These are phyloP conservation scores for Lupinus albus DNA, from an alignment of 306 rosid species.

Conservation along the genomic window DNA sequence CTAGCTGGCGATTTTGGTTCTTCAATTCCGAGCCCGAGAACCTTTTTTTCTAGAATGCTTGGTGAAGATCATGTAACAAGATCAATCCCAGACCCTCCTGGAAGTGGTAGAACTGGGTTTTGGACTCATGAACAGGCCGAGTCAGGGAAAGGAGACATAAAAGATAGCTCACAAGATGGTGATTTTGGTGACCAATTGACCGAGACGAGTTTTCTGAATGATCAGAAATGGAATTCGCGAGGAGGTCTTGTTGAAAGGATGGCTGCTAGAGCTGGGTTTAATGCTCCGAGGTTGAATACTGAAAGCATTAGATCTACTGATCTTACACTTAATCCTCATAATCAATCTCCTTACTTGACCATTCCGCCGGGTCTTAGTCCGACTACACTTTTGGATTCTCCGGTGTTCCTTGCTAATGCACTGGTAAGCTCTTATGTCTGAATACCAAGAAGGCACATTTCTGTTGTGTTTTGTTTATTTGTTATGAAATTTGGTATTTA, in stretches of 20 bases:
- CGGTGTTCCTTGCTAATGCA: constrained; percentile 85
- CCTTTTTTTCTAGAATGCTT: constrained; percentile 65
- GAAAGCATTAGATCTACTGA: constrained; percentile 81
- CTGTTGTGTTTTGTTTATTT: constrained; percentile 23
- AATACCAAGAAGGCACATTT: not conserved
- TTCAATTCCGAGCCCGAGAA: constrained; percentile 75
- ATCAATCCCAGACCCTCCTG: constrained; percentile 48
- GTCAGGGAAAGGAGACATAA: constrained; percentile 30
- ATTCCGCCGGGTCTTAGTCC: constrained; percentile 98
- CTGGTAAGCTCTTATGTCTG: constrained; percentile 56
- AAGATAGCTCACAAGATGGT: constrained; percentile 41
- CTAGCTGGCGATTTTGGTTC: constrained; percentile 75
- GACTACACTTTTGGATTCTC: constrained; percentile 87
- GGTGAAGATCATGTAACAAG: constrained; percentile 62
- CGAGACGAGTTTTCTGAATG: constrained; percentile 44
- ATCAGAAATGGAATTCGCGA: constrained; percentile 52
- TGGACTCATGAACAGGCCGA: constrained; percentile 40
- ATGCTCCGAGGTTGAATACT: constrained; percentile 92
- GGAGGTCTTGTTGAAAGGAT: constrained; percentile 83
- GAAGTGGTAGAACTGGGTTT: constrained; percentile 51
- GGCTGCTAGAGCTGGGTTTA: constrained; percentile 93
- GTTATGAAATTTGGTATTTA: constrained; percentile 14
- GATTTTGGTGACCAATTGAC: constrained; percentile 46
- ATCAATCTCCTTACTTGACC: constrained; percentile 75
- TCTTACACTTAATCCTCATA: constrained; percentile 57